Percentiles rank a stretch among this genome's conserved stretches.
These are phyloP conservation scores for Dactylellina cionopaga DNA, from an alignment of 2,329 filamentous ascomycete species.

Conservation along the genomic window DNA sequence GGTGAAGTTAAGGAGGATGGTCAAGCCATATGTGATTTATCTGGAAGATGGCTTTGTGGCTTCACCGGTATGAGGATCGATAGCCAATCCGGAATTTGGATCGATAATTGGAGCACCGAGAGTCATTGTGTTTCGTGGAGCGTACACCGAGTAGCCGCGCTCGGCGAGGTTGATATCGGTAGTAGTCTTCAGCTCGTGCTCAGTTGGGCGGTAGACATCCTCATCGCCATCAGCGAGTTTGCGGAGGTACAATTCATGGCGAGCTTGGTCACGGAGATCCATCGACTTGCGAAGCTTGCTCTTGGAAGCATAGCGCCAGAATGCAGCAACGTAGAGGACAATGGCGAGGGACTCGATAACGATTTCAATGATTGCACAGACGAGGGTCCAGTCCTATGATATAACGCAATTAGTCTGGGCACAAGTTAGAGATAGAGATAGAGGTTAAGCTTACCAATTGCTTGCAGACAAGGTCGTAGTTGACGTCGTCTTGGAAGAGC, in stretches of 20 bases:
- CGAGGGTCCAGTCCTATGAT: constrained; percentile 85
- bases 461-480: constrained; percentile 90
- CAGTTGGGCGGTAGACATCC: constrained; percentile 49
- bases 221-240: constrained; percentile 66
- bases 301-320: constrained; percentile 98
- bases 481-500: constrained; percentile 80
- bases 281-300: constrained; percentile 94
- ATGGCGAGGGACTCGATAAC: constrained; percentile 92
- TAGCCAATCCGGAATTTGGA: constrained; percentile 52
- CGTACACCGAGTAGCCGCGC: constrained; percentile 49
- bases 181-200: constrained; percentile 51
- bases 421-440: constrained; percentile 50
- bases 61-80: constrained; percentile 51
- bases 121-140: constrained; percentile 10
- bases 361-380: constrained; percentile 97
- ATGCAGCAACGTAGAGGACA: constrained; percentile 89
- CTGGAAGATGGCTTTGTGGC: constrained; percentile 47
- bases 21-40: constrained; percentile 4
- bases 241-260: constrained; percentile 92
- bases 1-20: constrained; percentile 13
- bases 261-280: constrained; percentile 91
- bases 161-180: constrained; percentile 46
- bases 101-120: constrained; percentile 50
- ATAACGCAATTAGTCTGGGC: constrained; percentile 55
- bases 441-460: constrained; percentile 71